These are phyloP conservation scores for Talaromyces sp. DNA, from an alignment of 2,329 filamentous ascomycete genomes.

Conservation along the genomic window DNA sequence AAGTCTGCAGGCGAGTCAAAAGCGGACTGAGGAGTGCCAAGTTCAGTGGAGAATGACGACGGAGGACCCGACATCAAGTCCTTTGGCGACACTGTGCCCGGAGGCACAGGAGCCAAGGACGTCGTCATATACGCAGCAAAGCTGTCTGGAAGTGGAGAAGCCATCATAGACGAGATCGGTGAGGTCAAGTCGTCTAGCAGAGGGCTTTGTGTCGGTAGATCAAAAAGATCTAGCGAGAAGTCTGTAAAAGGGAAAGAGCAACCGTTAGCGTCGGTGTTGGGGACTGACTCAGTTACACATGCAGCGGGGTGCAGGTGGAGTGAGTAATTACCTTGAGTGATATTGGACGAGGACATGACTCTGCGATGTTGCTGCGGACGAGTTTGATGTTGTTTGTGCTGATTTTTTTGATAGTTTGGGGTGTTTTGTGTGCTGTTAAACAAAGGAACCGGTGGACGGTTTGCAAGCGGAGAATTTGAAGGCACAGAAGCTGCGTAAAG, in stretches of 20 bases:
- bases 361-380: conserved; percentile 30
- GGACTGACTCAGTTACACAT: conserved; percentile 20
- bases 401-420: conserved; percentile 20
- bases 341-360: conserved; percentile 40
- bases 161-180: conserved; percentile 25
- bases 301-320: conserved; percentile 30
- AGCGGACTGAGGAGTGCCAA: conserved; percentile 69
- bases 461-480: conserved; percentile 34
- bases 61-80: conserved; percentile 80
- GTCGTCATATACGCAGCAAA: conserved; percentile 33
- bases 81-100: conserved; percentile 75
- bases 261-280: conserved; percentile 1
- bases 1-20: conserved; percentile 66
- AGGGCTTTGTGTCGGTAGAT: conserved; percentile 15
- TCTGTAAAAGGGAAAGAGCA: conserved; percentile 9
- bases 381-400: conserved; percentile 7
- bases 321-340: conserved; percentile 35
- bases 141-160: conserved; percentile 25
- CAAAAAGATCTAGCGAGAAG: conserved; percentile 17
- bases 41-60: conserved; percentile 74
- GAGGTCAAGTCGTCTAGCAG: conserved; percentile 17
- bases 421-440: conserved; percentile 32
- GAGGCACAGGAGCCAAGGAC: conserved; percentile 32
- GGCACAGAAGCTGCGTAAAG: conserved; percentile 39
- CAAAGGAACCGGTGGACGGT: conserved; percentile 41